A percentile compares a stretch with the other conserved stretches of the same genome.
Evolutionary conservation across 768 basidiomycete species (phyloP).

Genomic region (Cystofilobasidium ferigula): DNA sequence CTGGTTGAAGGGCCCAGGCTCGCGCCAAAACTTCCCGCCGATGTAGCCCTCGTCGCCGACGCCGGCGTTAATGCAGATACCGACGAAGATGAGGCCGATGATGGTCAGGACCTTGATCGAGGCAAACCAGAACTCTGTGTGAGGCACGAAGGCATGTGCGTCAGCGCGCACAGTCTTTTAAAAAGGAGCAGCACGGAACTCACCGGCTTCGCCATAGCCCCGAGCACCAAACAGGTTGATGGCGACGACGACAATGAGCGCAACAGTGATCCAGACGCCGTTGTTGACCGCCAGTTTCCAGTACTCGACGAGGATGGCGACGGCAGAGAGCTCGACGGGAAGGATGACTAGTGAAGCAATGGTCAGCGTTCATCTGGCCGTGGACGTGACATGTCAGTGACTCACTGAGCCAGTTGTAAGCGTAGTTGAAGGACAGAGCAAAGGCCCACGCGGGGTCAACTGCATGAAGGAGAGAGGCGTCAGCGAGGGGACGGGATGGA

Average conservation of each 20-base stretch:
- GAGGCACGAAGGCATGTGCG: not conserved
- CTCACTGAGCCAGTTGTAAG: constrained; percentile 24
- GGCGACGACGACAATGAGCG: constrained; percentile 58
- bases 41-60: constrained; percentile 52
- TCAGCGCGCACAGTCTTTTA: not conserved
- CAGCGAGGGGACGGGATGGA: no score
- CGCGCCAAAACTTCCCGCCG: constrained; percentile 72
- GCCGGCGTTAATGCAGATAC: constrained; percentile 71
- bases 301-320: constrained; percentile 28
- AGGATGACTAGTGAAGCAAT: constrained; percentile 9
- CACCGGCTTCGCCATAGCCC: constrained; percentile 45
- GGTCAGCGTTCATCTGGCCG: not conserved
- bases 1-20: constrained; percentile 82
- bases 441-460: constrained; percentile 25
- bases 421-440: constrained; percentile 26
- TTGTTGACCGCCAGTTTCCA: constrained; percentile 46
- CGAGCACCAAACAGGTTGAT: constrained; percentile 41
- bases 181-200: not conserved
- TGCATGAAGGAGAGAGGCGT: no score
- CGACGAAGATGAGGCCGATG: constrained; percentile 44
- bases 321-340: constrained; percentile 23
- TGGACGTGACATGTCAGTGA: no score
- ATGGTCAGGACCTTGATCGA: constrained; percentile 72
- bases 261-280: constrained; percentile 68
- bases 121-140: constrained; percentile 53